Conservation (phyloP, 1,284 basidiomycete genomes). For the Naganishia cerealis region DNA sequence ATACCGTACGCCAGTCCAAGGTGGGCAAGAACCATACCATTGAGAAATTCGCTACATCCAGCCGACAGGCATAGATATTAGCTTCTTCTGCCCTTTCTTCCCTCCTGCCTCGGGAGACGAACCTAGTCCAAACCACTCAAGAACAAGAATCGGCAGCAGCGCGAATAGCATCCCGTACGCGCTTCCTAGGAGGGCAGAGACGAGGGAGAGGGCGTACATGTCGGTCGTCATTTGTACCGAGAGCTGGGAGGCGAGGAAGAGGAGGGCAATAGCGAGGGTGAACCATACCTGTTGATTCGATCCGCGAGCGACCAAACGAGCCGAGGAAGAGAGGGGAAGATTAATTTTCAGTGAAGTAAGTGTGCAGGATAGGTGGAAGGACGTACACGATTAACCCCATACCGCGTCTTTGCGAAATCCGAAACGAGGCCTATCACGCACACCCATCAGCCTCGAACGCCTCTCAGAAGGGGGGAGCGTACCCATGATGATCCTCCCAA, state of each 20-base stretch:
- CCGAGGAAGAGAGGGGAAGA: background rate
- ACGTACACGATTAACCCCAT: slow-evolving; percentile 10
- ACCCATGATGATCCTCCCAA: slow-evolving; percentile 77
- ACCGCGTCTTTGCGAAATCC: slow-evolving; percentile 25
- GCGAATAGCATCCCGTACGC: slow-evolving; percentile 79
- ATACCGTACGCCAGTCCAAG: background rate
- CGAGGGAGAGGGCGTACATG: slow-evolving; percentile 69
- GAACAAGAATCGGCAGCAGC: slow-evolving; percentile 69
- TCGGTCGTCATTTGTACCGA: slow-evolving; percentile 62
- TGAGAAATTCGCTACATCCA: slow-evolving; percentile 23
- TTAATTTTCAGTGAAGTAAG: too few relatives aligned
- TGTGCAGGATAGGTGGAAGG: too few relatives aligned
- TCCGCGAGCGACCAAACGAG: too few relatives aligned
- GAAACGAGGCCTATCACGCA: slow-evolving; percentile 2
- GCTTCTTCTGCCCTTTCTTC: background rate
- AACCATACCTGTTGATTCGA: slow-evolving; percentile 60
- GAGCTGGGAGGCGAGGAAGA: slow-evolving; percentile 71
- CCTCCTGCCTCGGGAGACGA: background rate
- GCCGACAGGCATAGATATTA: background rate
- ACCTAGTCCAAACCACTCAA: slow-evolving; percentile 76
- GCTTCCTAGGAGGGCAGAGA: slow-evolving; percentile 69
- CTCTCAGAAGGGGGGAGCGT: slow-evolving; percentile 53
- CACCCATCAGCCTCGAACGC: background rate
- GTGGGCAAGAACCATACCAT: slow-evolving; percentile 12
- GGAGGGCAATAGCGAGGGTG: slow-evolving; percentile 64